Evolutionary conservation across 805 yeast genomes (phyloP).

Genomic region (Jamesozyma gamospora): DNA sequence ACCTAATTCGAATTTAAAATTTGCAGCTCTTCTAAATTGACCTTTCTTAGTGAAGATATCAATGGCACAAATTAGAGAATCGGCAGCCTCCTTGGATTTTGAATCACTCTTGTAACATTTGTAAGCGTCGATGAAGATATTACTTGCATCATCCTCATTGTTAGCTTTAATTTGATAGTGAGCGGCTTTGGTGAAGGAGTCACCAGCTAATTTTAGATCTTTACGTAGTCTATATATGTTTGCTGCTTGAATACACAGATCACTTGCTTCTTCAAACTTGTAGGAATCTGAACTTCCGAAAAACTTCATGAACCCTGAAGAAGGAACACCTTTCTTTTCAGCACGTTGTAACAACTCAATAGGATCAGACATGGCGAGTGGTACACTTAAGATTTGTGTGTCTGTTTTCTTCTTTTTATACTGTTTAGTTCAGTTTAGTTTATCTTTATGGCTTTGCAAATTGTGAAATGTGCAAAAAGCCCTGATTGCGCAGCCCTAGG

Average conservation of each 20-base stretch:
- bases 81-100: conserved; percentile 46
- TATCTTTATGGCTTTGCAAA: no score
- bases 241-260: conserved; percentile 86
- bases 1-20: conserved; percentile 84
- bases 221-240: conserved; percentile 72
- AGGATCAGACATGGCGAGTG: conserved; percentile 42
- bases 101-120: conserved; percentile 64
- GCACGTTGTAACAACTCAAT: conserved; percentile 41
- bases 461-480: no score
- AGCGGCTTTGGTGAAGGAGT: conserved; percentile 79
- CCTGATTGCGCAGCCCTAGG: no score
- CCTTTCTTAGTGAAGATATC: conserved; percentile 81
- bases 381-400: neutral
- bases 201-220: conserved; percentile 67
- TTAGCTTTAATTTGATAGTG: conserved; percentile 63
- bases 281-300: conserved; percentile 55
- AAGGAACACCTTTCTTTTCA: conserved; percentile 57
- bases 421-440: no score
- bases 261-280: conserved; percentile 86
- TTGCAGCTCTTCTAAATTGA: conserved; percentile 93
- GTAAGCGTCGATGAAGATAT: conserved; percentile 80
- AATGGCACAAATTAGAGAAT: conserved; percentile 66
- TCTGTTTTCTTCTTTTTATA: no score
- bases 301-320: conserved; percentile 59
- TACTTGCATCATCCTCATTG: conserved; percentile 84